Evolutionary conservation across 1,284 basidiomycete genomes (phyloP), one percentile per base, ranked within the genome.

Genomic region (Leucoagaricus sp.): DNA sequence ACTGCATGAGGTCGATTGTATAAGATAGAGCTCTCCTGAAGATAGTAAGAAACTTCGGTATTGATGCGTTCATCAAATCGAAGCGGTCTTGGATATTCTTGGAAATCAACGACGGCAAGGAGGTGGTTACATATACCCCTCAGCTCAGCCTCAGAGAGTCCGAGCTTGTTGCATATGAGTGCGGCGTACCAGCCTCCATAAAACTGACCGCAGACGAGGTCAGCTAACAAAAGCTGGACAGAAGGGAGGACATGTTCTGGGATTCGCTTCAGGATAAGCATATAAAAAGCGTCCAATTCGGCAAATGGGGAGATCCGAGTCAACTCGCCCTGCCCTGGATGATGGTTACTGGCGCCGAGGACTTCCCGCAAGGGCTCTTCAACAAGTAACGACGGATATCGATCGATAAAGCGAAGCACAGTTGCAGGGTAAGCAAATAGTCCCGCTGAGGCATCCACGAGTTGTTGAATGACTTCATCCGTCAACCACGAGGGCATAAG

Each of bases 381-480:
- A n/a, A 38, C 13, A 4, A 10, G 36, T 10, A 38, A 38, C 12
- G 36, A 38, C 13, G 36, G 36, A 38, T 38, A 38, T 15, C 17
- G 36, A 13, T 41, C 57, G 10, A 59, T 23, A 19, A 42, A 59
- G n/a, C 49, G 40, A 19, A 55, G 21, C 4, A 59, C 53, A 26
- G 58, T 13, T 42, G 52, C 23, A 44, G 52, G 12, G 36, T 46
- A 5, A 48, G 36, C 36, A n/a, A 38, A 38, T 15, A 38, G 36
- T 4, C 36, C 36, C 13, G 36, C 36, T 38, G 36, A 29, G 1
- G 42, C 44, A 4, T 40, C 33, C 7, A 59, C 42, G 4, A 59
- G 40, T 28, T 23, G 25, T 5, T 50, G 5, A 1, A 59, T 44
- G 28, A 40, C 53, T 19, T 26, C 19, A 3, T 50, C 41, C 13